Evolutionary conservation across 805 yeast species (phyloP).

Genomic region (Hanseniaspora thailandica): DNA sequence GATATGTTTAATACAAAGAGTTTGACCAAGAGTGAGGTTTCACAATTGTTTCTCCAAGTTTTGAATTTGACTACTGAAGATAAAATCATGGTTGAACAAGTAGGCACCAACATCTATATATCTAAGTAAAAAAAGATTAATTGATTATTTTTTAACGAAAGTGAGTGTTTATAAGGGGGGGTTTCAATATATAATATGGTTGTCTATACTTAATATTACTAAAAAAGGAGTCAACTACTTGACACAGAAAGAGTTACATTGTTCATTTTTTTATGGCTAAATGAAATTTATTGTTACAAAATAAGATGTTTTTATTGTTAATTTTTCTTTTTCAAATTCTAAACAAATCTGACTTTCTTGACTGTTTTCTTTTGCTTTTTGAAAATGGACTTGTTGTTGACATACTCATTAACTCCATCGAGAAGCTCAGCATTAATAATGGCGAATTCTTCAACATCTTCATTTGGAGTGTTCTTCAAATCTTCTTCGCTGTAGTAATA

Average conservation of each 20-base stretch:
- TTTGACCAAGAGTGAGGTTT: constrained; percentile 15
- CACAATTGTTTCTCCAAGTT: constrained; percentile 10
- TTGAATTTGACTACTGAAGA: constrained; percentile 7
- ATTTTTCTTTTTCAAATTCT: not conserved
- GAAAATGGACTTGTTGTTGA: not conserved
- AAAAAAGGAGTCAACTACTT: too few species aligned
- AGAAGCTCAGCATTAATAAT: constrained; percentile 8
- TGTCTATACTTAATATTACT: too few species aligned
- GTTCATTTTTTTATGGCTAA: too few species aligned
- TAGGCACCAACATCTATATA: not conserved
- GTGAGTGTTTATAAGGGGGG: too few species aligned
- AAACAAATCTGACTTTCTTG: constrained; percentile 7
- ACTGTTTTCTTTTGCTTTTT: constrained; percentile 1
- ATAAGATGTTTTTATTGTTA: not conserved
- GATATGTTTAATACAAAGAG: constrained; percentile 13
- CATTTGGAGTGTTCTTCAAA: not conserved
- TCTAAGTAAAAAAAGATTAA: not conserved
- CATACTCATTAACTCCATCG: not conserved
- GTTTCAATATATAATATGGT: too few species aligned
- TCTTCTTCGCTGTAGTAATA: constrained; percentile 6
- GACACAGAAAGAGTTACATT: not conserved
- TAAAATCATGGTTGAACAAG: constrained; percentile 6
- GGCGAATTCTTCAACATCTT: constrained; percentile 9
- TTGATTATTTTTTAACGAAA: too few species aligned
- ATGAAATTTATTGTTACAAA: not conserved